A percentile compares a stretch with the other conserved stretches of the same genome.
Conservation (phyloP, 192 early-diverging fungal genomes). For the Gryganskiella cystojenkinii region DNA sequence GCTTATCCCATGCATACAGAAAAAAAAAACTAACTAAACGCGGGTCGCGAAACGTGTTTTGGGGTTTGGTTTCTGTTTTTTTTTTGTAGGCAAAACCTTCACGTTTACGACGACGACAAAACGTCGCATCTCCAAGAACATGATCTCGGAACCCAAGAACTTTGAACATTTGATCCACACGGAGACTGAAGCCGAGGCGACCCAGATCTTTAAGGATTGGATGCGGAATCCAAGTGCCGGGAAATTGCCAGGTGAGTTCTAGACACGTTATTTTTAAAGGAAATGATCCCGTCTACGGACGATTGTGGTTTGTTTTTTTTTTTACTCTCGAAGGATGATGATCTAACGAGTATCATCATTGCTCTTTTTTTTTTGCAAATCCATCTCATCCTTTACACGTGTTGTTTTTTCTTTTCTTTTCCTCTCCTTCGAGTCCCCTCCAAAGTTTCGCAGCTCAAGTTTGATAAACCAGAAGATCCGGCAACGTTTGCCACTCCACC, state of each 20-base stretch:
- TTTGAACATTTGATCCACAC: constrained; percentile 58
- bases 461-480: constrained; percentile 40
- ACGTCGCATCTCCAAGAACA: constrained; percentile 49
- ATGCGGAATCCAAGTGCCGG: constrained; percentile 39
- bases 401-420: not conserved
- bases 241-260: constrained; percentile 55
- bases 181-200: constrained; percentile 52
- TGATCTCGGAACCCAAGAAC: constrained; percentile 53
- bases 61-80: no score
- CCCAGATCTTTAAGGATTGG: constrained; percentile 50
- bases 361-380: no score
- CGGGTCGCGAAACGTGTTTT: no score
- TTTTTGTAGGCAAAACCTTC: constrained; percentile 38
- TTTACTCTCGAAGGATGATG: not conserved
- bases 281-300: no score
- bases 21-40: not conserved
- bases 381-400: not conserved
- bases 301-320: no score
- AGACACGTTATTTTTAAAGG: not conserved
- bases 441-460: constrained; percentile 52
- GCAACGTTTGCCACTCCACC: constrained; percentile 40
- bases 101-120: constrained; percentile 36
- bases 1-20: not conserved
- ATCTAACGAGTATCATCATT: constrained; percentile 17
- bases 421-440: constrained; percentile 44